Base-by-base conservation (phyloP, 2,329 filamentous ascomycete genomes). In the Epichloe bromicola region DNA sequence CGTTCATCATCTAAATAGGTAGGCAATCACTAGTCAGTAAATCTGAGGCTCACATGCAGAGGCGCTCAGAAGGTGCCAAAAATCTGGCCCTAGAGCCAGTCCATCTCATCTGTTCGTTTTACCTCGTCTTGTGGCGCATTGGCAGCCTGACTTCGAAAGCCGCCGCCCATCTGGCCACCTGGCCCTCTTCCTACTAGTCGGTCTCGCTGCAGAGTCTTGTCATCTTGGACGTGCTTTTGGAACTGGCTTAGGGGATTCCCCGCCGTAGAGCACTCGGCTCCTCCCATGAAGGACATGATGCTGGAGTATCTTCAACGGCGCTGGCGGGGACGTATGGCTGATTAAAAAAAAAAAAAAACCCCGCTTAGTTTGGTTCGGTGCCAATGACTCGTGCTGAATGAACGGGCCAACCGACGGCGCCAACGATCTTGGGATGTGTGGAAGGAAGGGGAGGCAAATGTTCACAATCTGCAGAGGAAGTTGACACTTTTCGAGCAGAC, bases 201-300 rank as follows among this genome's bases (percentile, higher is more conserved):
- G 68, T 98, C 93, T 62, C 90, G 79, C 71, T 97, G 93, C 52
- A 97, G 74, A 52, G 87, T 93, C 71, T 90, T 95, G 73, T 98
- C 93, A 76, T 95, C 88, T 65, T 94, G 87, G 52, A 93, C 88
- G 69, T 96, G 90, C 70, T 98, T 98, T 57, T 90, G 88, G 68
- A 98, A 95, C 74, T 97, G 93, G 65, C 88, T 91, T 62, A 98
- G 82, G 82, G 94, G 93, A 69, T 98, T 98, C 63, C 85, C 88
- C 57, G 87, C 89, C 55, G 93, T 94, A 51, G 91, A 97, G 77
- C 93, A 98, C 73, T 97, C 93, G 60, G 91, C 86, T 60, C 91
- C 88, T 70, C 88, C 87, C 62, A 97, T 79, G 69, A 98, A 97
- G 51, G 91, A 96, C 91, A 98, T 97, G 58, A 55, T 74, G 51